Conservation (phyloP, 2,329 filamentous ascomycete species). For the Alternaria angustiovoidea region DNA sequence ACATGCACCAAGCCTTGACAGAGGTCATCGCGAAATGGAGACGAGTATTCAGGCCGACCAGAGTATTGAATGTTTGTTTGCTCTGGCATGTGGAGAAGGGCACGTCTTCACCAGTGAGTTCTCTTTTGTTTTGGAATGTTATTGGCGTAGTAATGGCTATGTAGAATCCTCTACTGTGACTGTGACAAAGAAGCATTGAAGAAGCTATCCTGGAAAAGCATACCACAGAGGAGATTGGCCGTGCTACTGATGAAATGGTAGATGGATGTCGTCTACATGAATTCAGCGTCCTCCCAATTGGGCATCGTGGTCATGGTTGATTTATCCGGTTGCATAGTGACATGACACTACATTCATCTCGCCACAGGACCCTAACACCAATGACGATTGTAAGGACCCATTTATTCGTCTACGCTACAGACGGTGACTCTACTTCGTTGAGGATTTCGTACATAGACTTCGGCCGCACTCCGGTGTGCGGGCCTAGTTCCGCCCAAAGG, state of each 20-base stretch:
- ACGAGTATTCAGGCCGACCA: not conserved
- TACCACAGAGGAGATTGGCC: too few species aligned
- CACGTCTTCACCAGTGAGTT: not conserved
- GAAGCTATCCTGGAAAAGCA: too few species aligned
- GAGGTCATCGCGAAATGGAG: not conserved
- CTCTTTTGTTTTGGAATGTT: not conserved
- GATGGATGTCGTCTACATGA: not conserved
- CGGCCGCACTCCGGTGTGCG: constrained; percentile 7
- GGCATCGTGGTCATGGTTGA: not conserved
- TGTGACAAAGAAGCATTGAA: not conserved
- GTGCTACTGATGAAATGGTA: too few species aligned
- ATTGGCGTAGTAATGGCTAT: not conserved
- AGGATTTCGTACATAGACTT: not conserved
- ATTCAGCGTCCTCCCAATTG: not conserved
- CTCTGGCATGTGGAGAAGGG: not conserved
- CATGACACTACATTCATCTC: not conserved
- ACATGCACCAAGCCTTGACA: too few species aligned
- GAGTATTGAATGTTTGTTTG: not conserved
- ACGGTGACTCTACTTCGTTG: not conserved
- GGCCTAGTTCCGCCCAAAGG: not conserved
- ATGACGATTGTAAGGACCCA: not conserved
- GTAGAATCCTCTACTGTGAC: not conserved
- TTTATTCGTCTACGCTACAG: not conserved
- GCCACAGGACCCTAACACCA: not conserved
- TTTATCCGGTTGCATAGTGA: not conserved